phyloP scores from a whole-genome alignment of 805 yeast species.

The Sungouiella thailandica region DNA sequence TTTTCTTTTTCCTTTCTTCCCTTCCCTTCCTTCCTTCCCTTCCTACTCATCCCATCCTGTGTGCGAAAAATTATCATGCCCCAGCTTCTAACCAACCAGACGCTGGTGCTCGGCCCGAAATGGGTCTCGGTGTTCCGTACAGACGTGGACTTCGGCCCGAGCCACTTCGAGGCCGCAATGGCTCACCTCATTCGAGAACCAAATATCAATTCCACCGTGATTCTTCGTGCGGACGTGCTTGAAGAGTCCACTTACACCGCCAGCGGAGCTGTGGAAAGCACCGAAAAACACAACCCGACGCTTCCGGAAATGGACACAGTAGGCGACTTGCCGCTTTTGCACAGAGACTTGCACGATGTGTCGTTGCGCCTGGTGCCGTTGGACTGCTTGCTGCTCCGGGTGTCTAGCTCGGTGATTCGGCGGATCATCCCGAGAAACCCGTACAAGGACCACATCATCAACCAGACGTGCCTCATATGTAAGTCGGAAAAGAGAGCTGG shows the following conservation, averaged over 20 bases:
- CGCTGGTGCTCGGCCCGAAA: slow-evolving; percentile 40
- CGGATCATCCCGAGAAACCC: slow-evolving; percentile 91
- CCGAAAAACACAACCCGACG: slow-evolving; percentile 20
- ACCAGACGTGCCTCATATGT: slow-evolving; percentile 72
- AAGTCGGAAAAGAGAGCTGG: slow-evolving; percentile 16
- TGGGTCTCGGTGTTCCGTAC: slow-evolving; percentile 61
- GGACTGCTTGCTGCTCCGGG: background rate
- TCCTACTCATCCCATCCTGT: background rate
- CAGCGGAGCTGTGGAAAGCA: slow-evolving; percentile 18
- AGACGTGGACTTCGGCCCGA: slow-evolving; percentile 42
- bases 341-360: slow-evolving; percentile 31
- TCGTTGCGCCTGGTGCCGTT: slow-evolving; percentile 27
- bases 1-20: background rate
- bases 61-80: background rate
- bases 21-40: background rate
- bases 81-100: slow-evolving; percentile 1
- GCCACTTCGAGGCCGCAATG: slow-evolving; percentile 74
- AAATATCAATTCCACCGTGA: slow-evolving; percentile 86
- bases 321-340: slow-evolving; percentile 18
- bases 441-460: slow-evolving; percentile 71
- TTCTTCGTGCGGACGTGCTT: slow-evolving; percentile 80
- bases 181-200: slow-evolving; percentile 75
- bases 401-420: slow-evolving; percentile 44
- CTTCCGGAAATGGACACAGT: slow-evolving; percentile 23
- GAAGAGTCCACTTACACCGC: slow-evolving; percentile 43